A percentile compares a stretch with the other conserved stretches of the same genome.
These are phyloP conservation scores for Cichorium intybus DNA, from an alignment of 140 eudicot genomes.

Conservation along the genomic window DNA sequence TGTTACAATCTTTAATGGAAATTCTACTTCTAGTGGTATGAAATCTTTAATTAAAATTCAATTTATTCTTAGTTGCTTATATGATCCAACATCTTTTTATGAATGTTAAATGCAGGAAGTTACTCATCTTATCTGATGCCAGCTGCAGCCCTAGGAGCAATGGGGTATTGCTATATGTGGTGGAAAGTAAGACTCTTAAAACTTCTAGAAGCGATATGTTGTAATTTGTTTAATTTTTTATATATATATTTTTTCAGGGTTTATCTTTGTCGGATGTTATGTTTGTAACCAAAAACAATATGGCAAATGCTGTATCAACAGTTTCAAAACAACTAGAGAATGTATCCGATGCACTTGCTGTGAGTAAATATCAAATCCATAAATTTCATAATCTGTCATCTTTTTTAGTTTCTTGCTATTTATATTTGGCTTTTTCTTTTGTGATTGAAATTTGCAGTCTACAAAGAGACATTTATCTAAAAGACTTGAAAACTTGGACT, in stretches of 20 bases:
- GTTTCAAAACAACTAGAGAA: slow-evolving; percentile 86
- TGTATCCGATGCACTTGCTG: slow-evolving; percentile 76
- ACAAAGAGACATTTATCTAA: slow-evolving; percentile 77
- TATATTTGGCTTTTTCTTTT: not conserved
- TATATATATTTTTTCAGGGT: slow-evolving; percentile 41
- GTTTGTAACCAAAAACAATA: slow-evolving; percentile 86
- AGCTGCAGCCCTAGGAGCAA: slow-evolving; percentile 91
- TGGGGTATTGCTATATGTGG: slow-evolving; percentile 98
- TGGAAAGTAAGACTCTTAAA: slow-evolving; percentile 60
- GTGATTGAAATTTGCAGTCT: slow-evolving; percentile 40
- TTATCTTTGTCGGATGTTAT: slow-evolving; percentile 83
- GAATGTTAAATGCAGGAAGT: slow-evolving; percentile 40
- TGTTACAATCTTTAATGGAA: slow-evolving; percentile 62
- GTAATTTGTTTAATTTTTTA: not conserved
- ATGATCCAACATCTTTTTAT: not conserved
- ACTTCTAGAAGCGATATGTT: not conserved
- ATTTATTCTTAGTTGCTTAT: not conserved
- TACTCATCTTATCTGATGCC: slow-evolving; percentile 78
- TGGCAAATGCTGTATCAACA: slow-evolving; percentile 86
- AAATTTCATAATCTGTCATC: not conserved
- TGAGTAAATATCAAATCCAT: slow-evolving; percentile 33
- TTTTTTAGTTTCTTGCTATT: not conserved
- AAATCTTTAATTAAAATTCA: not conserved
- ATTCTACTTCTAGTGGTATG: slow-evolving; percentile 62
- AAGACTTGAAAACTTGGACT: slow-evolving; percentile 79